Evolutionary conservation across 1,284 basidiomycete species (phyloP).

Genomic region (Leccinum huronense): DNA sequence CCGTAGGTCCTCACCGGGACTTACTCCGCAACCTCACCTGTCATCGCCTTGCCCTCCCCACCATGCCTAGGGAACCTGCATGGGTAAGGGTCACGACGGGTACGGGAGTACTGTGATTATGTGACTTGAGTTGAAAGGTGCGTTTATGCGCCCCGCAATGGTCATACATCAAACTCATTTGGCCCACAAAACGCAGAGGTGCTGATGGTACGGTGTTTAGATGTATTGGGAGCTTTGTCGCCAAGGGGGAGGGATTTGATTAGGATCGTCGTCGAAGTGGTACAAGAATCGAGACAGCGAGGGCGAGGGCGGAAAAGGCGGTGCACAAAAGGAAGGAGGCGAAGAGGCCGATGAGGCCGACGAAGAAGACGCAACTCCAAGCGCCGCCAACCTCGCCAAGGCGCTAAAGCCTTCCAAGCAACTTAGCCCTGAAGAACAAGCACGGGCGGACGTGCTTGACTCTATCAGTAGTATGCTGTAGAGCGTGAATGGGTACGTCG

Average conservation of each 20-base stretch:
- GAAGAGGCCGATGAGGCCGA: conserved; percentile 20
- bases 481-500: conserved; percentile 71
- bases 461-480: conserved; percentile 81
- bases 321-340: conserved; percentile 27
- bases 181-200: conserved; percentile 55
- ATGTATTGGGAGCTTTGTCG: conserved; percentile 83
- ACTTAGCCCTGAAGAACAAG: conserved; percentile 59
- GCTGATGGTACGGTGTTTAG: conserved; percentile 80
- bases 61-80: too few species aligned
- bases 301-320: conserved; percentile 38
- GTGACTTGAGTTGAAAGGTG: conserved; percentile 69
- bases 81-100: too few species aligned
- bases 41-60: too few species aligned
- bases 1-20: too few species aligned
- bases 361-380: conserved; percentile 13
- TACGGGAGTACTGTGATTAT: too few species aligned
- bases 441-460: conserved; percentile 69
- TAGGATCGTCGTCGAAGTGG: conserved; percentile 90
- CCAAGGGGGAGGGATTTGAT: conserved; percentile 90
- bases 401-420: conserved; percentile 22
- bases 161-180: background rate
- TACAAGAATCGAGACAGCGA: conserved; percentile 80
- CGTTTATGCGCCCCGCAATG: conserved; percentile 28
- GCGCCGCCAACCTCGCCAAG: conserved; percentile 10
- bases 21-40: too few species aligned